Evolutionary conservation across 1,284 basidiomycete species (phyloP).

Genomic region (Cryptococcus amylolentus): DNA sequence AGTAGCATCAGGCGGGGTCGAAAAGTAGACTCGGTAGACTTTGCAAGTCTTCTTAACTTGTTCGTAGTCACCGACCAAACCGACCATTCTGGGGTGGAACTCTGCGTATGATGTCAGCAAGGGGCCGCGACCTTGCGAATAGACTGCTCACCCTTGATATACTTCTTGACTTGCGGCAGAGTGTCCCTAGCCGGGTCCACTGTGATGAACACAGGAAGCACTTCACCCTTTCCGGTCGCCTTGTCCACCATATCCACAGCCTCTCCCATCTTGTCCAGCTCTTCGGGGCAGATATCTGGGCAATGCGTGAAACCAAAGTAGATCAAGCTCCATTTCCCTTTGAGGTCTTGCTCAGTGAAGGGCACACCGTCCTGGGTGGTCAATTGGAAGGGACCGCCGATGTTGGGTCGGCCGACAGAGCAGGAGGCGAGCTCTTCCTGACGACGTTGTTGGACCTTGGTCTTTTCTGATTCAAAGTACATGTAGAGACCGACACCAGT

Average conservation of each 20-base stretch:
- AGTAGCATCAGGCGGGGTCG: conserved; percentile 77
- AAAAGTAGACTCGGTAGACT: conserved; percentile 96
- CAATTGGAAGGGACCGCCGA: conserved; percentile 86
- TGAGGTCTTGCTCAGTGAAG: conserved; percentile 79
- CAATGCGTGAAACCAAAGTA: conserved; percentile 98
- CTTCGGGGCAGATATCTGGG: conserved; percentile 97
- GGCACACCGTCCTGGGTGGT: conserved; percentile 61
- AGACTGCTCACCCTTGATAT: conserved; percentile 50
- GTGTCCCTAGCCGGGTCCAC: conserved; percentile 94
- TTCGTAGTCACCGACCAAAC: conserved; percentile 83
- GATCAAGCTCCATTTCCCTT: conserved; percentile 78
- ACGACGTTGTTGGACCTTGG: conserved; percentile 67
- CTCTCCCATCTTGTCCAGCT: conserved; percentile 89
- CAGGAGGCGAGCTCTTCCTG: conserved; percentile 62
- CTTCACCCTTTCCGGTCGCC: conserved; percentile 57
- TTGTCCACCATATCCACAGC: conserved; percentile 73
- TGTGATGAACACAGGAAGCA: conserved; percentile 85
- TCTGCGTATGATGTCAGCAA: conserved; percentile 52
- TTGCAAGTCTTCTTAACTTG: conserved; percentile 85
- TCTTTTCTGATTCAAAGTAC: conserved; percentile 88
- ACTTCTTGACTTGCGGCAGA: conserved; percentile 56
- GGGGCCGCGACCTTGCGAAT: background rate
- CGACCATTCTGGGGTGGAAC: conserved; percentile 87
- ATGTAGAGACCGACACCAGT: conserved; percentile 78
- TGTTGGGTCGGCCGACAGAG: conserved; percentile 62